Evolutionary conservation across 2,329 filamentous ascomycete genomes (phyloP), one percentile per base, ranked within the genome.

Genomic region (Pyricularia pennisetigena): DNA sequence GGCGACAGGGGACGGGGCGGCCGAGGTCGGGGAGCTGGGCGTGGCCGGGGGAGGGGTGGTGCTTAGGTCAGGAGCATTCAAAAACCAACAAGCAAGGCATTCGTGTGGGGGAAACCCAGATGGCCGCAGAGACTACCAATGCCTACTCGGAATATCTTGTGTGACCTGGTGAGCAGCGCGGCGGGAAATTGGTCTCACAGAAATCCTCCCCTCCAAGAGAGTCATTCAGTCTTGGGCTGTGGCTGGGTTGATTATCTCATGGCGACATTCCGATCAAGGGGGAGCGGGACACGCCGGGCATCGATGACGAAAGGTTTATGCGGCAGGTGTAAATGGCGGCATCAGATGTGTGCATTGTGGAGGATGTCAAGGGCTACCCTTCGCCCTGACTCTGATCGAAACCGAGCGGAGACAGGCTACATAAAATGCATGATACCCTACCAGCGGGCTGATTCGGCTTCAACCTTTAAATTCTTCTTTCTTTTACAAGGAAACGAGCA

Each of bases 1-100:
- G 65, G 65, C 23, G 59, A 63, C 54, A 67, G 54, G 68, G 80
- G 79, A 9, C 76, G 78, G 67, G 80, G 79, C 64, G 77, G 79
- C 67, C 80, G 80, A 20, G 71, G 77, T 8, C 72, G 67, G 65
- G 65, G 70, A 67, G 69, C 72, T 35, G 70, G 69, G 16, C 70
- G 71, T 67, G 70, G 66, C 14, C 35, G 29, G 10, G 66, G 57
- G 12, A 32, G 59, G 65, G 65, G 32, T 14, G 32, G 54, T 30
- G 66, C 8, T 20, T 49, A 49, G 65, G 35, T n/a, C n/a, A 41
- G 12, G 59, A 28, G 32, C 32, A 35, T 35, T 4, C 5, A 29
- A 41, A 10, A 49, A n/a, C 35, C 2, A 41, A 23, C 20, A 32
- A 28, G 24, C 20, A 28, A 26, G 59, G 59, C 59, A 10, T 24